Conservation (phyloP, 495 filamentous ascomycete genomes). For the Hypoxylon intermedium region DNA sequence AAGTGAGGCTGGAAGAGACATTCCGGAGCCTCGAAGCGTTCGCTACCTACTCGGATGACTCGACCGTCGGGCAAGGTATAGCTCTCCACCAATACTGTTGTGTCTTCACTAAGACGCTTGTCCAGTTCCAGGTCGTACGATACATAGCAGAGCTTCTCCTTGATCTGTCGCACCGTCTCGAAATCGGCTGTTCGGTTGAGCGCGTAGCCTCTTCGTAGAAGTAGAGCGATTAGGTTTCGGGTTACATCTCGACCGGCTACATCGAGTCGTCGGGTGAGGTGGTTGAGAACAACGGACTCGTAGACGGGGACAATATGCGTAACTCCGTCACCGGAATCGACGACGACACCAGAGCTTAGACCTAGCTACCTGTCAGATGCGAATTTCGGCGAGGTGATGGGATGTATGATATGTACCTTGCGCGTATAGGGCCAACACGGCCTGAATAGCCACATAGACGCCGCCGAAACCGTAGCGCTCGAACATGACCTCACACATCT, state of each 20-base stretch:
- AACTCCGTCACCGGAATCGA: slow-evolving; percentile 97
- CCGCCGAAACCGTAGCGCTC: slow-evolving; percentile 95
- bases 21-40: slow-evolving; percentile 97
- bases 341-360: slow-evolving; percentile 93
- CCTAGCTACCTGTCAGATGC: slow-evolving; percentile 56
- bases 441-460: slow-evolving; percentile 98
- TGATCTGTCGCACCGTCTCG: slow-evolving; percentile 98
- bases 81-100: slow-evolving; percentile 94
- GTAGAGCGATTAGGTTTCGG: slow-evolving; percentile 92
- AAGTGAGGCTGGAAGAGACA: slow-evolving; percentile 99
- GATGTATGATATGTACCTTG: slow-evolving; percentile 67
- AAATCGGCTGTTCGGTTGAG: slow-evolving; percentile 99
- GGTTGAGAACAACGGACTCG: slow-evolving; percentile 95
- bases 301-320: slow-evolving; percentile 99
- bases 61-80: slow-evolving; percentile 97
- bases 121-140: slow-evolving; percentile 97
- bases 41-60: slow-evolving; percentile 92
- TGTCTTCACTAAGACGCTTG: slow-evolving; percentile 94
- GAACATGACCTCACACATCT: slow-evolving; percentile 99
- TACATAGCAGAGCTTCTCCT: slow-evolving; percentile 99
- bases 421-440: slow-evolving; percentile 94
- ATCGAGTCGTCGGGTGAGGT: slow-evolving; percentile 90
- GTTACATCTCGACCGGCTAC: slow-evolving; percentile 98
- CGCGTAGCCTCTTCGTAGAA: slow-evolving; percentile 93
- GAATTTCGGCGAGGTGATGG: neutral